phyloP scores from a whole-genome alignment of 176 grass and related monocot species.

The Triticum monococcum region DNA sequence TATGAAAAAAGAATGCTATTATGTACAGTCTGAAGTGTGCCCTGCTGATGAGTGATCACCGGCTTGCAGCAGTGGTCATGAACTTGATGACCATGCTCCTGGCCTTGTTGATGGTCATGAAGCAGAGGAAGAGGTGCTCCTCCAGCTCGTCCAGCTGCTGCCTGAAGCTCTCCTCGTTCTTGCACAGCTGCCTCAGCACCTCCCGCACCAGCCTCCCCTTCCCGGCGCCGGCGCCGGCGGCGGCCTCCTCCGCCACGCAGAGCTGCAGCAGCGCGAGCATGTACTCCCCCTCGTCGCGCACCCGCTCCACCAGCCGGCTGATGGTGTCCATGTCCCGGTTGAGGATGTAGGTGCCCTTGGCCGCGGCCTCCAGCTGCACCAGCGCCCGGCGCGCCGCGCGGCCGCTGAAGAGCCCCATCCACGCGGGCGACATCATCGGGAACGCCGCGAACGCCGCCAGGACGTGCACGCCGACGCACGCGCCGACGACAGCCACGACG shows the following conservation, averaged over 20 bases:
- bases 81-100: slow-evolving; percentile 79
- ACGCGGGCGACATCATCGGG: slow-evolving; percentile 39
- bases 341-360: slow-evolving; percentile 80
- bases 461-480: slow-evolving; percentile 66
- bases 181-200: slow-evolving; percentile 80
- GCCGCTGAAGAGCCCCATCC: slow-evolving; percentile 36
- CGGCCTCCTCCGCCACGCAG: slow-evolving; percentile 41
- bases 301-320: slow-evolving; percentile 69
- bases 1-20: neutral
- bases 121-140: slow-evolving; percentile 95
- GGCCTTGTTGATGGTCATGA: slow-evolving; percentile 92
- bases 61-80: slow-evolving; percentile 33
- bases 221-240: slow-evolving; percentile 5
- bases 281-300: slow-evolving; percentile 84
- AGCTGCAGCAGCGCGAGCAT: slow-evolving; percentile 72
- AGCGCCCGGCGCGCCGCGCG: slow-evolving; percentile 29
- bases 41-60: neutral
- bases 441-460: slow-evolving; percentile 53
- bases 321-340: slow-evolving; percentile 94
- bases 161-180: slow-evolving; percentile 73
- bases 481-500: slow-evolving; percentile 48
- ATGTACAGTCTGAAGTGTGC: neutral
- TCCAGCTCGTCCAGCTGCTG: slow-evolving; percentile 94
- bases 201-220: slow-evolving; percentile 67
- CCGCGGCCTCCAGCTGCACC: slow-evolving; percentile 78